Evolutionary conservation across 2,329 filamentous ascomycete species (phyloP).

Genomic region (Macrophomina phaseolina): DNA sequence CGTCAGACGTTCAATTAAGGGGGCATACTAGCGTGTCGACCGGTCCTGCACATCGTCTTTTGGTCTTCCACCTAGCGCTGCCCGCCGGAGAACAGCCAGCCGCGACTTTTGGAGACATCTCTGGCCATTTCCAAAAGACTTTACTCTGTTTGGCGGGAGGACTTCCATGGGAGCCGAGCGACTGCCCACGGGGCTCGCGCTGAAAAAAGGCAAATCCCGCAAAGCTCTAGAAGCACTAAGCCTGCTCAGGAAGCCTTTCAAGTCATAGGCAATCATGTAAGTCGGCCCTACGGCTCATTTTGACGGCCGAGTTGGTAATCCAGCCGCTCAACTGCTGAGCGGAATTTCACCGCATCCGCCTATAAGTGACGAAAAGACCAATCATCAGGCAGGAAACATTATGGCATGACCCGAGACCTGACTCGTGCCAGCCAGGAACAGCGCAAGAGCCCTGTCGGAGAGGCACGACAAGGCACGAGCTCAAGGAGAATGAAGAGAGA

Average conservation of each 20-base stretch:
- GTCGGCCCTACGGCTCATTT: not conserved
- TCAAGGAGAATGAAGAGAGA: not conserved
- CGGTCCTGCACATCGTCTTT: not conserved
- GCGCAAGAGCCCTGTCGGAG: not conserved
- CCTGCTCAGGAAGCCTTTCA: not conserved
- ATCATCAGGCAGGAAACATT: not conserved
- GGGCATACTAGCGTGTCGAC: not conserved
- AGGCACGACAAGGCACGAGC: not conserved
- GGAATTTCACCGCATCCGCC: constrained; percentile 8
- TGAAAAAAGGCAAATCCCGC: not conserved
- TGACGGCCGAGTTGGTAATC: constrained; percentile 1
- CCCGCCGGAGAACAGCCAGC: not conserved
- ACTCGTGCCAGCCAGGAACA: not conserved
- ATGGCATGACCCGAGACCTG: not conserved
- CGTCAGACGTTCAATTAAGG: constrained; percentile 1
- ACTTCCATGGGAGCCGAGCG: no score
- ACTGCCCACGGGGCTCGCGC: no score
- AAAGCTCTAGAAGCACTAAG: not conserved
- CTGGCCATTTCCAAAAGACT: not conserved
- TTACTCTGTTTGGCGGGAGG: no score
- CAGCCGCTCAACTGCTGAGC: not conserved
- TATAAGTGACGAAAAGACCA: not conserved
- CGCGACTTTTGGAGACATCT: not conserved
- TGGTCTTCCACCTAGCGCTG: not conserved
- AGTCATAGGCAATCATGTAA: not conserved